Evolutionary conservation across 2,329 filamentous ascomycete species (phyloP).

Genomic region (Aspergillus ochraceoroseus): DNA sequence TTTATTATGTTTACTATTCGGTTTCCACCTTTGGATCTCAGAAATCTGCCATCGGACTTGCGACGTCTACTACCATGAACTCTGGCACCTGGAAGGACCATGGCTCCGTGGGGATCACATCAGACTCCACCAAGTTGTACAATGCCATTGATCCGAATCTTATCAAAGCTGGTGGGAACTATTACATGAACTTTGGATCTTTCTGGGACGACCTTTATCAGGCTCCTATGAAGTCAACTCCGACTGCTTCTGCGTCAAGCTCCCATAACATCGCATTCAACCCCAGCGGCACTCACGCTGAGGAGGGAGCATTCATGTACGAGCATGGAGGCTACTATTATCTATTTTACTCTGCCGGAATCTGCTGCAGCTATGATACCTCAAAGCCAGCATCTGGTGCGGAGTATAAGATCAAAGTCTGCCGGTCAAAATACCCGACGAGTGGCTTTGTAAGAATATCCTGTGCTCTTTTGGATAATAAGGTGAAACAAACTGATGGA

Average conservation of each 20-base stretch:
- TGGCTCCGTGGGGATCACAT: conserved; percentile 37
- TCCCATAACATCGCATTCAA: conserved; percentile 54
- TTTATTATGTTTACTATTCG: conserved; percentile 63
- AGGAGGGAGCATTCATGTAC: conserved; percentile 56
- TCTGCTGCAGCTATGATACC: conserved; percentile 57
- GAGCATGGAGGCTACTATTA: conserved; percentile 57
- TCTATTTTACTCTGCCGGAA: conserved; percentile 58
- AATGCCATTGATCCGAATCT: conserved; percentile 60
- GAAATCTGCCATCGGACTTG: conserved; percentile 58
- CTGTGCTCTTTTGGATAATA: background rate
- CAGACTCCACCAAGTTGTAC: conserved; percentile 42
- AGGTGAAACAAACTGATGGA: background rate
- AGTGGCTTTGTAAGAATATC: conserved; percentile 48
- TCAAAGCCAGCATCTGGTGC: conserved; percentile 50
- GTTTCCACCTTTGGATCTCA: conserved; percentile 61
- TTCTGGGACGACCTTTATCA: conserved; percentile 65
- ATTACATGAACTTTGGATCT: conserved; percentile 59
- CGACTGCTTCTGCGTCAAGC: conserved; percentile 29
- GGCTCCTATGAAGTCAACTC: conserved; percentile 46
- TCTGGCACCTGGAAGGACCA: conserved; percentile 33
- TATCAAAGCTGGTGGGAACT: conserved; percentile 40
- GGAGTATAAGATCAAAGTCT: conserved; percentile 65
- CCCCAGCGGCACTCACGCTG: conserved; percentile 47
- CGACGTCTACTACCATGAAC: conserved; percentile 46
- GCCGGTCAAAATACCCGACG: conserved; percentile 51